These are phyloP conservation scores for Monascus purpureus DNA, from an alignment of 495 filamentous ascomycete species.

Conservation along the genomic window DNA sequence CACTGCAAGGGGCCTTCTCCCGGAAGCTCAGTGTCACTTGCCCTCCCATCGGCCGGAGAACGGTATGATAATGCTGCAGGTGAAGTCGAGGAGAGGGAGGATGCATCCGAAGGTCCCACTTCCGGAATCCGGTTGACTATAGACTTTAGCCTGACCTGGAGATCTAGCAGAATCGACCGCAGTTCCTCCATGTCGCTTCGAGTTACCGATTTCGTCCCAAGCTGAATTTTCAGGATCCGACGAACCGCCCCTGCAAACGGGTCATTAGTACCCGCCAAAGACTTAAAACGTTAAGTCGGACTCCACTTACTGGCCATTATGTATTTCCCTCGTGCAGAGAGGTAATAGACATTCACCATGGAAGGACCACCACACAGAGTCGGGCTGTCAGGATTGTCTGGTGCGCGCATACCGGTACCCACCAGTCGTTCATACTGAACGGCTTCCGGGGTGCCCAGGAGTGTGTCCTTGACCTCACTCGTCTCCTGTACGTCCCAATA, in stretches of 20 bases:
- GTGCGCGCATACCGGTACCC: conserved; percentile 15
- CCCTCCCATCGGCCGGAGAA: conserved; percentile 14
- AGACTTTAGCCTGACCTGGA: conserved; percentile 30
- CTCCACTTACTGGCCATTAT: conserved; percentile 29
- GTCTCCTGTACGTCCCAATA: conserved; percentile 34
- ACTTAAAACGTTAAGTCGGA: neutral
- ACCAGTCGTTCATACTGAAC: conserved; percentile 24
- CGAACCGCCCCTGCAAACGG: conserved; percentile 25
- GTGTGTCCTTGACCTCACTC: conserved; percentile 32
- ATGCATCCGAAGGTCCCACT: conserved; percentile 1
- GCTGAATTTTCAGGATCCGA: conserved; percentile 30
- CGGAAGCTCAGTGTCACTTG: conserved; percentile 19
- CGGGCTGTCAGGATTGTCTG: conserved; percentile 31
- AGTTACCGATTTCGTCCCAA: conserved; percentile 30
- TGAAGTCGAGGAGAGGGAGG: conserved; percentile 8
- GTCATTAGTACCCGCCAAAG: conserved; percentile 5
- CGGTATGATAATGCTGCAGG: conserved; percentile 16
- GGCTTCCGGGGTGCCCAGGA: conserved; percentile 24
- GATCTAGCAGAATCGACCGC: conserved; percentile 26
- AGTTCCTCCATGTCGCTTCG: conserved; percentile 33
- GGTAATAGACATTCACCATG: conserved; percentile 34
- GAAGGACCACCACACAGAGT: conserved; percentile 30
- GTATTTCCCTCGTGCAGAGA: conserved; percentile 33
- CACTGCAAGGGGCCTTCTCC: conserved; percentile 25
- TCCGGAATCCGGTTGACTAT: conserved; percentile 29